These are phyloP conservation scores for Protea cynaroides DNA, from an alignment of 164 flowering plant genomes.

Conservation along the genomic window DNA sequence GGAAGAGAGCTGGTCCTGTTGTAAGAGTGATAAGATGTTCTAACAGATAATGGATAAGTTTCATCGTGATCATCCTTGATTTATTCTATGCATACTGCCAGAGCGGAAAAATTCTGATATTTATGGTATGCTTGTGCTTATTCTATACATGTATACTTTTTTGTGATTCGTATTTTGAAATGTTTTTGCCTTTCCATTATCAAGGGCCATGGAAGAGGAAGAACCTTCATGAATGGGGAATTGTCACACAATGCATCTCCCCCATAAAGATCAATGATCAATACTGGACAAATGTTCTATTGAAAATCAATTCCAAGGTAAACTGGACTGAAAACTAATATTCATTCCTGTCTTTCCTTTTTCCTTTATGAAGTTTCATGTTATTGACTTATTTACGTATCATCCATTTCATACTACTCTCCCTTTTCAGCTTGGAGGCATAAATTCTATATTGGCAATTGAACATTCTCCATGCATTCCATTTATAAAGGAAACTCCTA, in stretches of 20 bases:
- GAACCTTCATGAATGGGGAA: slow-evolving; percentile 54
- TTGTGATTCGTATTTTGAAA: background rate
- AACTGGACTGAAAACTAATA: background rate
- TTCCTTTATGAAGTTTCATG: background rate
- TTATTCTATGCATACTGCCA: slow-evolving; percentile 72
- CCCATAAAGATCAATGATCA: slow-evolving; percentile 71
- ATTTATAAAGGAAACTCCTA: slow-evolving; percentile 48
- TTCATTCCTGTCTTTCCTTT: background rate
- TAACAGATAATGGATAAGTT: slow-evolving; percentile 45
- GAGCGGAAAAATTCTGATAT: slow-evolving; percentile 70
- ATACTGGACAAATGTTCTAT: slow-evolving; percentile 75
- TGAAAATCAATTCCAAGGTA: slow-evolving; percentile 90
- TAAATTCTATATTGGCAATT: slow-evolving; percentile 62
- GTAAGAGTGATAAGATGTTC: slow-evolving; percentile 69
- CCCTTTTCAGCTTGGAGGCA: slow-evolving; percentile 67
- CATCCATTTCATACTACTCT: background rate
- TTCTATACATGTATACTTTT: slow-evolving; percentile 3
- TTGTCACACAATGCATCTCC: slow-evolving; percentile 61
- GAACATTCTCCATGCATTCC: slow-evolving; percentile 55
- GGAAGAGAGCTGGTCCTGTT: slow-evolving; percentile 36
- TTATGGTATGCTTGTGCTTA: slow-evolving; percentile 49
- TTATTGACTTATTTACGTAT: background rate
- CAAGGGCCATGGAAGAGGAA: slow-evolving; percentile 93
- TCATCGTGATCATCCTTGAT: slow-evolving; percentile 51
- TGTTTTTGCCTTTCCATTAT: slow-evolving; percentile 1